Conservation (phyloP, 2,329 filamentous ascomycete species). For the Fusarium sambucinum region DNA sequence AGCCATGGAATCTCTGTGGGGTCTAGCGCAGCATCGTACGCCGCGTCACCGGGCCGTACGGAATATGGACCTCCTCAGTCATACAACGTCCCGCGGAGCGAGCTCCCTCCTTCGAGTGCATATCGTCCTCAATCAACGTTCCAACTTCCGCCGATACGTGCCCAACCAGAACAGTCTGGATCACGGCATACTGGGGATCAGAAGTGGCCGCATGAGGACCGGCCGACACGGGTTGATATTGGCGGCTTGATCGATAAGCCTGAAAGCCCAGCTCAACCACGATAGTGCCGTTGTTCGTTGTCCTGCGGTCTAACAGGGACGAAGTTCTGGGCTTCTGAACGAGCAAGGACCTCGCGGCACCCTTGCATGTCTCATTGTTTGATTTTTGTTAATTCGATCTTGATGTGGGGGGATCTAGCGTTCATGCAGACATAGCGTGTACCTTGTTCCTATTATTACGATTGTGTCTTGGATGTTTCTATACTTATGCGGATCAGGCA, state of each 20-base stretch:
- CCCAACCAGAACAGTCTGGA: slow-evolving; percentile 50
- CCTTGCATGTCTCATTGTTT: slow-evolving; percentile 21
- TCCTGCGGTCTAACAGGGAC: slow-evolving; percentile 42
- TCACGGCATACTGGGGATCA: slow-evolving; percentile 31
- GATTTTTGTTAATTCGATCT: slow-evolving; percentile 35
- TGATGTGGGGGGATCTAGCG: slow-evolving; percentile 15
- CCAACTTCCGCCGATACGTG: slow-evolving; percentile 64
- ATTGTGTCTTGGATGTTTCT: slow-evolving; percentile 21
- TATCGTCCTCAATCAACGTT: slow-evolving; percentile 53
- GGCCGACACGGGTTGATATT: slow-evolving; percentile 68
- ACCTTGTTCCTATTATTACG: slow-evolving; percentile 26
- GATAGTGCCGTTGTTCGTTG: slow-evolving; percentile 40
- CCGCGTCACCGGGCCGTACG: slow-evolving; percentile 57
- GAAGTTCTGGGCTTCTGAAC: not conserved
- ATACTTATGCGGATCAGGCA: slow-evolving; percentile 20
- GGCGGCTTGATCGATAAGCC: slow-evolving; percentile 71
- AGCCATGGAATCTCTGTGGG: slow-evolving; percentile 19
- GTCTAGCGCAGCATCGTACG: slow-evolving; percentile 53
- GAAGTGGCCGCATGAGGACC: slow-evolving; percentile 61
- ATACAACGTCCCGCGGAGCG: slow-evolving; percentile 67
- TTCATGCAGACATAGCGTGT: slow-evolving; percentile 13
- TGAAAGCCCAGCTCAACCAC: slow-evolving; percentile 53
- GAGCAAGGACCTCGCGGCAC: not conserved
- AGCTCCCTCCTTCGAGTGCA: slow-evolving; percentile 55
- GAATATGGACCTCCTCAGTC: slow-evolving; percentile 62